Percentiles rank a stretch among this genome's conserved stretches.
These are phyloP conservation scores for Echinochloa phyllopogon DNA, from an alignment of 176 grass and related monocot genomes.

Conservation along the genomic window DNA sequence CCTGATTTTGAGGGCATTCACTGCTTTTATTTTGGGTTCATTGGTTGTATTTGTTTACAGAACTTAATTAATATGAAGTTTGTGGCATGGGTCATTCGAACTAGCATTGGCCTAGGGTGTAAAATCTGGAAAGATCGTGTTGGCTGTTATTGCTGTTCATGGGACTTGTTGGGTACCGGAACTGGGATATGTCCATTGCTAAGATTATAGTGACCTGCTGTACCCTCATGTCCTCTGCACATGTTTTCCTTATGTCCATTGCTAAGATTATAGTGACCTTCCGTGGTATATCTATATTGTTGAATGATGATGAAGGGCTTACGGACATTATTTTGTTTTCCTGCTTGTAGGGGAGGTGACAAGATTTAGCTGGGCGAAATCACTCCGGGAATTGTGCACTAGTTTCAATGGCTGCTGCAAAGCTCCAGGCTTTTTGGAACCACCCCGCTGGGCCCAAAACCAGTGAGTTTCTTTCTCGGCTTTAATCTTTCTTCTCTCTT, in stretches of 20 bases:
- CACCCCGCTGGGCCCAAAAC: slow-evolving; percentile 96
- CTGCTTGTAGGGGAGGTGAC: slow-evolving; percentile 10
- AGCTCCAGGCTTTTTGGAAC: slow-evolving; percentile 90
- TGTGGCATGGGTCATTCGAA: no score
- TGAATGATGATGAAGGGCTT: background rate
- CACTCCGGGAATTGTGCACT: background rate
- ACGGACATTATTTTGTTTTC: background rate
- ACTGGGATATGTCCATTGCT: no score
- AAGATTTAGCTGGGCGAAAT: slow-evolving; percentile 16
- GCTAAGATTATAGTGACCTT: background rate
- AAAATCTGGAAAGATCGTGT: no score
- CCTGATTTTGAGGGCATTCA: no score
- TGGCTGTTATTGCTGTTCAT: no score
- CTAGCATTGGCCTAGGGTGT: no score
- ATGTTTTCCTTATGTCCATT: background rate
- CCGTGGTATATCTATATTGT: background rate
- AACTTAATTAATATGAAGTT: no score
- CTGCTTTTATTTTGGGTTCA: no score
- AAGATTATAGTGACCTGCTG: no score
- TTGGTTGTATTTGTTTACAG: no score
- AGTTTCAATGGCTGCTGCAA: slow-evolving; percentile 65
- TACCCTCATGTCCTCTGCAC: background rate
- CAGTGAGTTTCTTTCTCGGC: slow-evolving; percentile 43
- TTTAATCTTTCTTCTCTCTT: background rate
- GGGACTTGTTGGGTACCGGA: background rate